Base-by-base conservation (phyloP, 2,329 filamentous ascomycete genomes). In the Xylariaceae sp. region DNA sequence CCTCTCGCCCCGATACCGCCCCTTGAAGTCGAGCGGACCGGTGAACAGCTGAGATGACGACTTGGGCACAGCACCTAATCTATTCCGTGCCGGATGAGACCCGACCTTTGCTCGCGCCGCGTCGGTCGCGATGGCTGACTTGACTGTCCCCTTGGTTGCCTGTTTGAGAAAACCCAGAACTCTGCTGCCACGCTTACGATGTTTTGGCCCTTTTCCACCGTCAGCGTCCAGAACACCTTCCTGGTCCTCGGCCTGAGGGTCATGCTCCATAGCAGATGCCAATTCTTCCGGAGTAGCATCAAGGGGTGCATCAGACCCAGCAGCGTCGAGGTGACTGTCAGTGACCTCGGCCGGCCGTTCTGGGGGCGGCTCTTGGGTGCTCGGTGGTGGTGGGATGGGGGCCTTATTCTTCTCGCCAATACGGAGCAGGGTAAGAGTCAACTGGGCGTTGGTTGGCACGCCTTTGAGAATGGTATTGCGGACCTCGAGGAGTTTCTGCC, bases 381-480 rank as follows among this genome's bases (percentile, higher is more conserved):
- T 43, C 0, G 67, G 67, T 0, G 70, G 69, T 0, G 73, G 78
- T 0, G 85, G 84, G 0, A 93, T 59, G 0, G 87, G 87, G 1
- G 83, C 80, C 44, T 83, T 83, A 59, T 89, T 89, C 9, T 75
- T 75, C 58, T 93, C 87, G 25, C 85, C 86, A 19, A 90, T 77
- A 5, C 87, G 81, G 9, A 93, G 74, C 2, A 93, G 68, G 0
- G 86, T 93, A 18, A 93, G 64, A 0, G 85, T 79, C 13, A 93
- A 72, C 51, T 94, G 87, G 3, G 85, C 84, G 52, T 93, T 92
- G 2, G 86, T 94, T 1, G 87, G 87, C 0, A 92, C 79, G 3
- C 85, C 84, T 51, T 83, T 85, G 32, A 94, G 73, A 1, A 92
- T 55, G 0, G 82, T 86, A 46, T 87, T 87, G 39, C 81, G 72